Evolutionary conservation across 345 rosid species (phyloP).

Genomic region (Salix suchowensis): DNA sequence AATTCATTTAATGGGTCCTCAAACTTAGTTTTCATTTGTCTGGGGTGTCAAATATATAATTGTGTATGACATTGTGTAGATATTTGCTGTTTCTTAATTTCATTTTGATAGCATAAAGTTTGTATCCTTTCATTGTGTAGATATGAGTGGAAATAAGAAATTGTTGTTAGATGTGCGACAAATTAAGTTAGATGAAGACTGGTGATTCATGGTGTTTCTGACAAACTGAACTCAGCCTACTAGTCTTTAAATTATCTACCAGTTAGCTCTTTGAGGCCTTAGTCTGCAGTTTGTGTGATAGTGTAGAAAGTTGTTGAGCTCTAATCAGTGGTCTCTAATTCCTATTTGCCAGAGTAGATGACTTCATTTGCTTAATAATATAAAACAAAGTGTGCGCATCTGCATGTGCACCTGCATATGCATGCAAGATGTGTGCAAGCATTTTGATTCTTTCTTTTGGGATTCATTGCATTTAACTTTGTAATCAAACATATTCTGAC

Average conservation of each 20-base stretch:
- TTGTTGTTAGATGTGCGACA: neutral
- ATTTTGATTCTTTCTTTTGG: neutral
- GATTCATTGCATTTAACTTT: neutral
- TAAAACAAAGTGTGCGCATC: neutral
- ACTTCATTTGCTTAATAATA: neutral
- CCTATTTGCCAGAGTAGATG: neutral
- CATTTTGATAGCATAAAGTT: neutral
- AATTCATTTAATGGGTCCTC: neutral
- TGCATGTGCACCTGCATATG: neutral
- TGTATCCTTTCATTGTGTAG: neutral
- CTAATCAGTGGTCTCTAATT: neutral
- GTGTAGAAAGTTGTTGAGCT: neutral
- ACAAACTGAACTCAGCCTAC: neutral
- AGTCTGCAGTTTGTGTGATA: neutral
- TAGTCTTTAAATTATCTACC: neutral
- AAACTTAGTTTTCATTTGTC: neutral
- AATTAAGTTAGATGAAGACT: neutral
- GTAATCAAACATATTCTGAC: slow-evolving; percentile 19
- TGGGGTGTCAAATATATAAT: neutral
- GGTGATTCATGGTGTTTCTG: neutral
- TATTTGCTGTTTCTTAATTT: neutral
- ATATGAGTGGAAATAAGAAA: neutral
- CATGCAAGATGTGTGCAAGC: neutral
- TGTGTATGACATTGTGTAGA: neutral
- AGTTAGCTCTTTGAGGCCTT: neutral